Evolutionary conservation across 2,329 filamentous ascomycete genomes (phyloP).

Genomic region (Xylariaceae sp.): DNA sequence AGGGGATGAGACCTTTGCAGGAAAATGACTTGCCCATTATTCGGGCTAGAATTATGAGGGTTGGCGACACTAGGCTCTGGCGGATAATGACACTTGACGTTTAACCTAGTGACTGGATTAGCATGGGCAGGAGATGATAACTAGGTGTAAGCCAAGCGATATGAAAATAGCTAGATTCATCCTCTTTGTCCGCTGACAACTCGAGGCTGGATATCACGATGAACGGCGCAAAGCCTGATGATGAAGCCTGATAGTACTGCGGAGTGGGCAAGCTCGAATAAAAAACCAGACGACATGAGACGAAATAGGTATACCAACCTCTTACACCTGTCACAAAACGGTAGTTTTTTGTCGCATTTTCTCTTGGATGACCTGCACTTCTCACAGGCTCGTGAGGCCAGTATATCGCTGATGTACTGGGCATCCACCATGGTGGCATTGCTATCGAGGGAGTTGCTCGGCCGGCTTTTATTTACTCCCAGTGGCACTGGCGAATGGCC

Average conservation of each 20-base stretch:
- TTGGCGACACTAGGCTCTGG: slow-evolving; percentile 26
- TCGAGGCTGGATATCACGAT: neutral
- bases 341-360: slow-evolving; percentile 33
- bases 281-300: neutral
- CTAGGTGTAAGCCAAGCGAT: neutral
- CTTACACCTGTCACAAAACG: slow-evolving; percentile 30
- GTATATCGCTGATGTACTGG: slow-evolving; percentile 8
- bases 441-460: slow-evolving; percentile 11
- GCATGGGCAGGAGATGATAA: neutral
- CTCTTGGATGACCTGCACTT: slow-evolving; percentile 32
- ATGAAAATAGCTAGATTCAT: neutral
- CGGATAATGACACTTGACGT: slow-evolving; percentile 32
- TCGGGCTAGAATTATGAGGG: slow-evolving; percentile 10
- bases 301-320: slow-evolving; percentile 21
- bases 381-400: slow-evolving; percentile 31
- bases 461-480: slow-evolving; percentile 16
- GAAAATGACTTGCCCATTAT: slow-evolving; percentile 27
- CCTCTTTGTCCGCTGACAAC: neutral
- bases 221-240: neutral
- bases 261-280: neutral
- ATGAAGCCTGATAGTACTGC: neutral
- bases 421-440: slow-evolving; percentile 13
- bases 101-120: slow-evolving; percentile 25
- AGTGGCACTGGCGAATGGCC: slow-evolving; percentile 23
- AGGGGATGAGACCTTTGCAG: slow-evolving; percentile 28